Evolutionary conservation across 2,329 filamentous ascomycete genomes (phyloP), one percentile per base, ranked within the genome.

Genomic region (Exophiala oligosperma): DNA sequence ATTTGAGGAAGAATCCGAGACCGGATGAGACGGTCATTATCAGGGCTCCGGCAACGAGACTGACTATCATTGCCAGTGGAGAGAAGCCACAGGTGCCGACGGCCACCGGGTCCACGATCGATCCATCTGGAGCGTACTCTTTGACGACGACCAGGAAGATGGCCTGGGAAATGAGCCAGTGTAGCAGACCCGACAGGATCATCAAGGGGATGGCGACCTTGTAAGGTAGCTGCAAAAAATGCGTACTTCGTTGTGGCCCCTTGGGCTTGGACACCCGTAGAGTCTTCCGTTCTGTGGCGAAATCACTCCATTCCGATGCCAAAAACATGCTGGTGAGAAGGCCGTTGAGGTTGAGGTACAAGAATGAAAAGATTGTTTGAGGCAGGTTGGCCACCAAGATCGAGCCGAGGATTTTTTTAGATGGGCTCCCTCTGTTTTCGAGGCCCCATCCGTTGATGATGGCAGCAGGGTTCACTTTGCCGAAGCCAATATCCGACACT

Each of bases 241-340:
- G 76, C 0, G 70, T 77, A 4, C 60, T 67, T 2, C 76, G 67
- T 48, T 80, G 78, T 0, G 57, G 1, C 0, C 66, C 73, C 1
- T 62, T 35, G 0, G 75, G 75, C 0, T 65, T 67, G 0, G 73
- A 75, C 0, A 78, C 76, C 1, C 76, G 68, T 1, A 79, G 68
- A 0, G 63, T 52, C 54, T 74, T 77, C 1, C 74, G 69, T 9
- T 69, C 44, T 0, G 62, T 50, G 4, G 72, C 72, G 64, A 77
- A 79, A 1, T 66, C 63, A 44, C 70, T 76, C 71, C 77, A 85
- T 67, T 85, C 83, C 9, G 69, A 64, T 0, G 75, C 75, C 0
- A 79, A 67, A 1, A 78, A 70, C 70, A 83, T 81, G 11, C 67
- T 71, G 1, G 79, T 84, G 32, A 72, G 64, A 5, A 75, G 57